phyloP scores from a whole-genome alignment of 2,329 filamentous ascomycete species.

The Beauveria pseudobassiana region DNA sequence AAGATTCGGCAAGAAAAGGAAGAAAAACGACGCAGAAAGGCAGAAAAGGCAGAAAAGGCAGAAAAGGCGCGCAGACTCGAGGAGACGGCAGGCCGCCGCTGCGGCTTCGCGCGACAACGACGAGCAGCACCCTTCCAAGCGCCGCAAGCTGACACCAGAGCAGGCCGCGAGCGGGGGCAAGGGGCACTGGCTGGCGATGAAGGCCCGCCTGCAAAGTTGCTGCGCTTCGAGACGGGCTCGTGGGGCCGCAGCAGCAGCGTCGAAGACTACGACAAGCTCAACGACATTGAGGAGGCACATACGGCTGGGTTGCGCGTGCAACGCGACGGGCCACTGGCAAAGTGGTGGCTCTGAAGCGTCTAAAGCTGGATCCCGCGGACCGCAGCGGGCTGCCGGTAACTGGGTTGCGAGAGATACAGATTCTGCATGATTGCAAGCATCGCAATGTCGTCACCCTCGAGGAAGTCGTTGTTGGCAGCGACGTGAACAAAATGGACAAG shows the following conservation, averaged over 20 bases:
- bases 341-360: conserved; percentile 84
- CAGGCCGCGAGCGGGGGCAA: conserved; percentile 17
- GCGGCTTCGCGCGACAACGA: conserved; percentile 22
- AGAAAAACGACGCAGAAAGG: conserved; percentile 77
- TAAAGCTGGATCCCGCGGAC: conserved; percentile 81
- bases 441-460: conserved; percentile 73
- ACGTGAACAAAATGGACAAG: conserved; percentile 46
- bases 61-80: conserved; percentile 69
- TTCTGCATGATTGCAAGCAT: conserved; percentile 72
- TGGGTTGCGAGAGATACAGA: conserved; percentile 88
- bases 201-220: conserved; percentile 42
- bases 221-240: conserved; percentile 61
- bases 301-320: conserved; percentile 87
- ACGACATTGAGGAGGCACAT: conserved; percentile 95
- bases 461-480: conserved; percentile 75
- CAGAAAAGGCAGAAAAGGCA: conserved; percentile 75
- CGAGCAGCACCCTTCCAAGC: conserved; percentile 49
- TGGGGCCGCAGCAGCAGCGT: conserved; percentile 71
- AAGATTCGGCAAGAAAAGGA: conserved; percentile 76
- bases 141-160: conserved; percentile 49
- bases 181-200: conserved; percentile 12
- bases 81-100: conserved; percentile 31
- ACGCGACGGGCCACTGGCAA: conserved; percentile 64
- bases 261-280: conserved; percentile 83
- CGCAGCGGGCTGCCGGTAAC: conserved; percentile 77